phyloP scores from a whole-genome alignment of 2,329 filamentous ascomycete genomes.

The Neonectria sp. region DNA sequence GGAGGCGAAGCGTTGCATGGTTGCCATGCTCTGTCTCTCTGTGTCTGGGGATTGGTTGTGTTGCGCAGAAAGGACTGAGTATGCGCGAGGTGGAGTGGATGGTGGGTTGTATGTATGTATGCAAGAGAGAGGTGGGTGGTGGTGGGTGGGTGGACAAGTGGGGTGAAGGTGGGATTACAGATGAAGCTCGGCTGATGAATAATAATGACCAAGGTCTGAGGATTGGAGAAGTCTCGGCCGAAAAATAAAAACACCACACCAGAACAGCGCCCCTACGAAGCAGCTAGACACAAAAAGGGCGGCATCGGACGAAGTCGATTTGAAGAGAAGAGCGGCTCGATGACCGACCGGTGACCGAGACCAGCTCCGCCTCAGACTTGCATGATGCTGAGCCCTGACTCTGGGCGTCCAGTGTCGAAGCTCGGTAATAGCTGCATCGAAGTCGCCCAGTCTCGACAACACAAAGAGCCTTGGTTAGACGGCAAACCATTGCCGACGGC shows the following conservation, averaged over 20 bases:
- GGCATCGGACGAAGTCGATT: not conserved
- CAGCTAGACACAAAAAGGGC: constrained; percentile 7
- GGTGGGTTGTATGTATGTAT: not conserved
- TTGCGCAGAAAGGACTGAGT: constrained; percentile 8
- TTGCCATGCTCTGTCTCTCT: constrained; percentile 26
- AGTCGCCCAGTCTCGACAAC: not conserved
- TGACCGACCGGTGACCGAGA: constrained; percentile 41
- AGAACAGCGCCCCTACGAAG: constrained; percentile 14
- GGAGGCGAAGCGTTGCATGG: constrained; percentile 54
- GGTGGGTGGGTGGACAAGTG: constrained; percentile 7
- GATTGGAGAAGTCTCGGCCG: not conserved
- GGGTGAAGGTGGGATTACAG: constrained; percentile 27
- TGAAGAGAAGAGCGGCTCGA: constrained; percentile 27
- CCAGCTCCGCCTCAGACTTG: constrained; percentile 22
- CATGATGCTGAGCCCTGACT: no score
- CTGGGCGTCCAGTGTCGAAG: not conserved
- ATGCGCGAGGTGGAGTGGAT: not conserved
- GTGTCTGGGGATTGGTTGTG: not conserved
- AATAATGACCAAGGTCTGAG: constrained; percentile 35
- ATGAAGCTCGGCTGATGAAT: constrained; percentile 44
- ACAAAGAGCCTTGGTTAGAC: constrained; percentile 47
- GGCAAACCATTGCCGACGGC: constrained; percentile 44
- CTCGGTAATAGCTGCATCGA: constrained; percentile 1
- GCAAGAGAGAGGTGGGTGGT: constrained; percentile 2
- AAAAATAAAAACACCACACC: constrained; percentile 14